Evolutionary conservation across 805 yeast species (phyloP).

Genomic region (Wickerhamomyces rabaulensis): DNA sequence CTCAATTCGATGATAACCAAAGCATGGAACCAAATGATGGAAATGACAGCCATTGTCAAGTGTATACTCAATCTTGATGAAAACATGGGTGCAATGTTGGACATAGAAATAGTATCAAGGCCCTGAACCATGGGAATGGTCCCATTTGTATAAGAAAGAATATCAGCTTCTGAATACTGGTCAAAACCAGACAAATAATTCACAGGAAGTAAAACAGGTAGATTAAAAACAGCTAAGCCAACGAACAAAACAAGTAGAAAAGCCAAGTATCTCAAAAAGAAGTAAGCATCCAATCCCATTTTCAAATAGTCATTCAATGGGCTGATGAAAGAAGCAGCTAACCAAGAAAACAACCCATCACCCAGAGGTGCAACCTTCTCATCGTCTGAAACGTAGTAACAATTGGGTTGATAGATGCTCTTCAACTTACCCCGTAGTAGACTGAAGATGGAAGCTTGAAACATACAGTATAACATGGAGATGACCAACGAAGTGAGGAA

Average conservation of each 20-base stretch:
- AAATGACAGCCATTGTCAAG: slow-evolving; percentile 50
- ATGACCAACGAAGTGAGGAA: slow-evolving; percentile 51
- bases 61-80: slow-evolving; percentile 54
- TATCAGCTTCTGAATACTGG: slow-evolving; percentile 14
- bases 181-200: slow-evolving; percentile 37
- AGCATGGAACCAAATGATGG: slow-evolving; percentile 52
- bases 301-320: slow-evolving; percentile 40
- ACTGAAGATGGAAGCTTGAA: slow-evolving; percentile 44
- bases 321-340: slow-evolving; percentile 35
- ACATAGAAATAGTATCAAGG: slow-evolving; percentile 64
- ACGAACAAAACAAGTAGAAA: slow-evolving; percentile 46
- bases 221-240: slow-evolving; percentile 45
- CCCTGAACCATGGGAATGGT: slow-evolving; percentile 33
- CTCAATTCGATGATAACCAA: slow-evolving; percentile 53
- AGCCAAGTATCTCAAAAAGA: slow-evolving; percentile 57
- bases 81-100: slow-evolving; percentile 55
- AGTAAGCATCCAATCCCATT: slow-evolving; percentile 71
- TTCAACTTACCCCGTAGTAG: slow-evolving; percentile 30
- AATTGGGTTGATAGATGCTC: slow-evolving; percentile 51
- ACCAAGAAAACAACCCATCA: slow-evolving; percentile 52
- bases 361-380: slow-evolving; percentile 35
- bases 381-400: slow-evolving; percentile 33
- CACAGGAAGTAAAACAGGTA: slow-evolving; percentile 60
- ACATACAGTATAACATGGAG: slow-evolving; percentile 45
- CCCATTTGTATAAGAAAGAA: slow-evolving; percentile 19